These are phyloP conservation scores for Aspergillus latus DNA, from an alignment of 2,329 filamentous ascomycete species.

Conservation along the genomic window DNA sequence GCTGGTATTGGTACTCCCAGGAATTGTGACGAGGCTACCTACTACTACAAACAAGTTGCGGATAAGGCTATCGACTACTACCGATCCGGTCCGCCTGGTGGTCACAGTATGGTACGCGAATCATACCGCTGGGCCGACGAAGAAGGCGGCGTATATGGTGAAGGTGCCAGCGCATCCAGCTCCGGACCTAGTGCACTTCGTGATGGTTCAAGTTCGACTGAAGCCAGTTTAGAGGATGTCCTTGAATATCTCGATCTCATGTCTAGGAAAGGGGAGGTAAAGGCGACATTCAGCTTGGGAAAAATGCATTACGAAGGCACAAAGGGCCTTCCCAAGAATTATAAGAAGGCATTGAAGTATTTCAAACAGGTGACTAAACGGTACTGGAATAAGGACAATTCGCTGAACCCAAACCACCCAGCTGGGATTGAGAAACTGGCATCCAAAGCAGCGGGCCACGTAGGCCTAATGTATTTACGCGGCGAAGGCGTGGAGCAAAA, in stretches of 20 bases:
- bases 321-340: conserved; percentile 69
- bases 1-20: conserved; percentile 80
- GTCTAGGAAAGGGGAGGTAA: conserved; percentile 84
- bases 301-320: conserved; percentile 87
- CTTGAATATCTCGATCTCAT: conserved; percentile 91
- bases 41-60: conserved; percentile 89
- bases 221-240: conserved; percentile 87
- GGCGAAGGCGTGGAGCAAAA: conserved; percentile 82
- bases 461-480: conserved; percentile 85
- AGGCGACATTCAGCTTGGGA: conserved; percentile 81
- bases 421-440: conserved; percentile 73
- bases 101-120: conserved; percentile 72
- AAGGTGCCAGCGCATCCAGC: conserved; percentile 87
- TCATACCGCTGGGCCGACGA: conserved; percentile 87
- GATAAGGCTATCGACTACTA: conserved; percentile 90
- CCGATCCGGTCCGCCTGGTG: conserved; percentile 85
- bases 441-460: conserved; percentile 78
- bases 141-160: conserved; percentile 86
- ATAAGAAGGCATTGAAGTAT: conserved; percentile 72
- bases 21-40: conserved; percentile 79
- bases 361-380: conserved; percentile 76
- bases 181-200: conserved; percentile 79
- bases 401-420: conserved; percentile 67
- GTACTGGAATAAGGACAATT: conserved; percentile 82
- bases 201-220: conserved; percentile 69